phyloP scores from a whole-genome alignment of 306 rosid genomes.

The Quercus ilex region DNA sequence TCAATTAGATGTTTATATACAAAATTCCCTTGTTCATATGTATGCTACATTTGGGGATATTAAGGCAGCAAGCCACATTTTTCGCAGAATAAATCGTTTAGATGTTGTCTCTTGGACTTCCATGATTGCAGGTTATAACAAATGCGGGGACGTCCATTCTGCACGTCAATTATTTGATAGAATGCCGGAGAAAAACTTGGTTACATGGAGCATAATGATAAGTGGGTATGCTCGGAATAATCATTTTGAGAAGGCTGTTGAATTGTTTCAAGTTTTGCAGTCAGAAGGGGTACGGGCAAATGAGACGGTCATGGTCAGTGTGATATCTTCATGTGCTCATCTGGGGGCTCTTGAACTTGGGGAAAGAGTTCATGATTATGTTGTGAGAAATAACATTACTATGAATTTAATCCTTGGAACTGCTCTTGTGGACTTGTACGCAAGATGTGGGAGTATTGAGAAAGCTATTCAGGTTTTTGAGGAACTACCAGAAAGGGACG shows the following conservation, averaged over 20 bases:
- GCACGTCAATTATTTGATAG: constrained; percentile 35
- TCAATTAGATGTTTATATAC: constrained; percentile 28
- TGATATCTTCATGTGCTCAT: constrained; percentile 49
- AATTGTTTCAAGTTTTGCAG: constrained; percentile 29
- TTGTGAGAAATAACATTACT: constrained; percentile 23
- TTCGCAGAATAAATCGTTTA: constrained; percentile 25
- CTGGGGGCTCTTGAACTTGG: constrained; percentile 43
- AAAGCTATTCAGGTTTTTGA: constrained; percentile 36
- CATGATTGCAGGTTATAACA: constrained; percentile 31
- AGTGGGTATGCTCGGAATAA: constrained; percentile 33
- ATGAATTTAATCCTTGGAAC: constrained; percentile 44
- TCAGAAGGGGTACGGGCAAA: constrained; percentile 38
- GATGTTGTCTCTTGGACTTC: constrained; percentile 36
- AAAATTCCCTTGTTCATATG: constrained; percentile 35
- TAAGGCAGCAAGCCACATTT: constrained; percentile 25
- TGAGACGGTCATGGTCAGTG: constrained; percentile 43
- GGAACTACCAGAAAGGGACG: constrained; percentile 29
- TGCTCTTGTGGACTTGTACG: constrained; percentile 47
- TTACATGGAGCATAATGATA: constrained; percentile 45
- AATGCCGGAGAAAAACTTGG: constrained; percentile 40
- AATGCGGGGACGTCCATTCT: constrained; percentile 34
- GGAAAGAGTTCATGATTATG: constrained; percentile 33
- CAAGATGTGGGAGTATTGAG: constrained; percentile 39
- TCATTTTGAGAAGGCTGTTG: constrained; percentile 27
- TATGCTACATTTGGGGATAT: constrained; percentile 31